Evolutionary conservation across 2,329 filamentous ascomycete species (phyloP).

Genomic region (Didymella segeticola): DNA sequence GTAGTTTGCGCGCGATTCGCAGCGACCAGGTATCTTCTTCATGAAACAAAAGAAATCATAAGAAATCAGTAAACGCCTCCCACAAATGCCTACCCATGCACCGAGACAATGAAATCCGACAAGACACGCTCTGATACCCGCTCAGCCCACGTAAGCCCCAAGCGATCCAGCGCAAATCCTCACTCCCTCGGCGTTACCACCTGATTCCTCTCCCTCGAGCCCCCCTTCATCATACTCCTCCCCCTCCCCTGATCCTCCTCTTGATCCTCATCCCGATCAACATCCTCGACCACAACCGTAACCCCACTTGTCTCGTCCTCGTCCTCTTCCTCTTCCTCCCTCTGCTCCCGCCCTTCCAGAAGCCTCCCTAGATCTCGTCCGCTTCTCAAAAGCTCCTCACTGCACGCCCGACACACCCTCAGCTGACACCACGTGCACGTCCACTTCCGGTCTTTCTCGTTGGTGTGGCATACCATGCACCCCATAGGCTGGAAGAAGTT

Average conservation of each 20-base stretch:
- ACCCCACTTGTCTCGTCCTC: background rate
- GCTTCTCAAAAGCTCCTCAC: conserved; percentile 28
- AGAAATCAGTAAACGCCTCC: background rate
- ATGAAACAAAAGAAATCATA: conserved; percentile 5
- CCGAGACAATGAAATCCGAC: background rate
- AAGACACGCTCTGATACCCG: background rate
- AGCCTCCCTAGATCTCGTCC: conserved; percentile 28
- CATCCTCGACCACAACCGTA: conserved; percentile 12
- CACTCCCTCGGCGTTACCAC: background rate
- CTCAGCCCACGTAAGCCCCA: background rate
- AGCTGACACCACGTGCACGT: conserved; percentile 49
- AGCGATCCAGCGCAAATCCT: conserved; percentile 5
- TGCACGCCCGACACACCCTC: conserved; percentile 42
- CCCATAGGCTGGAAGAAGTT: conserved; percentile 44
- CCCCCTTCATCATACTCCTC: conserved; percentile 1
- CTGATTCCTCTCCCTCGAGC: conserved; percentile 3
- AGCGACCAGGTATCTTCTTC: conserved; percentile 18
- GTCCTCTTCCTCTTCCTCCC: background rate
- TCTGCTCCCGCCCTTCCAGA: conserved; percentile 20
- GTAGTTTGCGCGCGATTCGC: conserved; percentile 10
- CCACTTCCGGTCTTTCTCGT: conserved; percentile 37
- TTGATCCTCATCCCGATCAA: conserved; percentile 11
- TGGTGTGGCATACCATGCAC: conserved; percentile 46
- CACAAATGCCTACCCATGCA: background rate
- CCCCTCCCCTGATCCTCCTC: conserved; percentile 1